These are phyloP conservation scores for Brassica napus DNA, from an alignment of 345 rosid species.

Conservation along the genomic window Da-Ae NC_063446.1:12601501-12602000, in stretches of 20 bases:
- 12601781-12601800: slow-evolving; percentile 86
- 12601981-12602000: slow-evolving; percentile 95
- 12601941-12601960: slow-evolving; percentile 87
- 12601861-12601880: slow-evolving; percentile 80
- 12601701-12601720: slow-evolving; percentile 99
- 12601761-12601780: slow-evolving; percentile 76
- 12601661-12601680: slow-evolving; percentile 86
- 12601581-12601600: slow-evolving; percentile 69
- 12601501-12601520: not conserved
- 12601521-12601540: slow-evolving; percentile 7
- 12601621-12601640: slow-evolving; percentile 98
- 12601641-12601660: slow-evolving; percentile 99
- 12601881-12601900: slow-evolving; percentile 93
- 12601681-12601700: slow-evolving; percentile 94
- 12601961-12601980: slow-evolving; percentile 95
- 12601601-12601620: slow-evolving; percentile 29
- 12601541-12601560: slow-evolving; percentile 97
- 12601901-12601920: slow-evolving; percentile 84
- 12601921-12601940: slow-evolving; percentile 62
- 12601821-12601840: slow-evolving; percentile 97
- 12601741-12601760: slow-evolving; percentile 92
- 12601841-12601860: slow-evolving; percentile 89
- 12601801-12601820: slow-evolving; percentile 98
- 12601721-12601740: slow-evolving; percentile 99
- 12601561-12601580: slow-evolving; percentile 91